These are phyloP conservation scores for Austroboletus niveus DNA, from an alignment of 1,284 basidiomycete species.

Conservation along the genomic window DNA sequence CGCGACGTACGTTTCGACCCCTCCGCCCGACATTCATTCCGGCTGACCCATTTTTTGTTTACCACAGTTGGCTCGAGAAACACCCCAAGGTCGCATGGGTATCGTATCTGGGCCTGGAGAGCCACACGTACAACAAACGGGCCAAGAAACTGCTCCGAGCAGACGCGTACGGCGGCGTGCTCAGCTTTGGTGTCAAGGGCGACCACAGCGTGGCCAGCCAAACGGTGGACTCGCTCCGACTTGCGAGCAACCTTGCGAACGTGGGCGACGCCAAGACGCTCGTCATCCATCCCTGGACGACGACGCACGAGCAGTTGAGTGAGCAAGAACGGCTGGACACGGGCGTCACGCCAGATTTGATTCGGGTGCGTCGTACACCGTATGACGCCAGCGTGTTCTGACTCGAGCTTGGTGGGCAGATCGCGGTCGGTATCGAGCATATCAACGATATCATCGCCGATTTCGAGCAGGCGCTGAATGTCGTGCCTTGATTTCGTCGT, in stretches of 20 bases:
- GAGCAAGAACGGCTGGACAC: constrained; percentile 65
- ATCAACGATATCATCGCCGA: constrained; percentile 86
- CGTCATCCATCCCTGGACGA: constrained; percentile 80
- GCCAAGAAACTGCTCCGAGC: constrained; percentile 62
- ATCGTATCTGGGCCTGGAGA: constrained; percentile 72
- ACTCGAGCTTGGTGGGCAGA: constrained; percentile 29
- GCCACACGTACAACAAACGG: constrained; percentile 61
- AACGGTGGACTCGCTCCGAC: constrained; percentile 72
- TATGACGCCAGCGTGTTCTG: background rate
- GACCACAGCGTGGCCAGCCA: constrained; percentile 57
- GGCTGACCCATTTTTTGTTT: background rate
- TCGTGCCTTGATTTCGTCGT: constrained; percentile 10
- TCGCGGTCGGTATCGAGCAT: constrained; percentile 80
- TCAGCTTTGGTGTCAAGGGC: constrained; percentile 82
- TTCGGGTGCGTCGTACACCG: constrained; percentile 53
- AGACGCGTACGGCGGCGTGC: constrained; percentile 70
- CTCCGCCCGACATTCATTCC: too few species aligned
- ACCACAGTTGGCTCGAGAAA: constrained; percentile 58
- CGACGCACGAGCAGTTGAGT: constrained; percentile 80
- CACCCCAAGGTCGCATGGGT: constrained; percentile 80
- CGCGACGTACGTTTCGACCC: constrained; percentile 47
- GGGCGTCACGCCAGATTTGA: constrained; percentile 80
- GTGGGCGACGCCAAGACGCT: constrained; percentile 82
- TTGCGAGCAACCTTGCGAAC: constrained; percentile 77
- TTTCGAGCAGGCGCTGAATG: constrained; percentile 50